Base-by-base conservation (phyloP, 2,329 filamentous ascomycete genomes). In the Tolypocladium nubicola region DNA sequence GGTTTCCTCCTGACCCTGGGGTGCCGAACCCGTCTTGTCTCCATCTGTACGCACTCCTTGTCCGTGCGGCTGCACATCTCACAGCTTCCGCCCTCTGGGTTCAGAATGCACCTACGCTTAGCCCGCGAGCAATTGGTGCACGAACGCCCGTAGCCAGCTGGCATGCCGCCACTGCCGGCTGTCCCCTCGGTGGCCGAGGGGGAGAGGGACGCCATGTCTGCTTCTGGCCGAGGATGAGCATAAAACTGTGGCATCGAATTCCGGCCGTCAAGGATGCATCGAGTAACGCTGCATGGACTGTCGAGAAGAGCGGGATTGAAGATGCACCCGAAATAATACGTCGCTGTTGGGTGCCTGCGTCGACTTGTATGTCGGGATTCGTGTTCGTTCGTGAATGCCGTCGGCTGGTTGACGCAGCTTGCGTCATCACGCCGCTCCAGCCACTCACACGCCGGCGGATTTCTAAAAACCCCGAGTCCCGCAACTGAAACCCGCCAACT, bases 81-180 rank as follows among this genome's bases (percentile, higher is more conserved):
- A 58, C 74, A 76, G 52, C 63, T 67, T 5, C 60, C 60, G 23
- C 68, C 71, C 14, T 63, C 67, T 4, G 62, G 55, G 14, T 69
- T 70, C 59, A 75, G 64, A 56, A 79, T 75, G 65, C 77, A 79
- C 62, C 77, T 76, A 66, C 75, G 78, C 62, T 79, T 79, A 38
- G 76, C 74, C 52, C 70, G 69, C 52, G 75, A 74, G 63, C 76
- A 79, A 61, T 75, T 77, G 40, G 71, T 73, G 59, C 76, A 78
- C 1, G 76, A 76, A 49, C 73, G 66, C 26, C 75, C 75, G 59
- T 77, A 78, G 21, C 70, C 71, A 14, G 71, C 71, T 7, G 71
- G 68, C 38, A 63, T 61, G n/a, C 68, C 68, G 43, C 58, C 43
- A 33, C 53, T 43, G 14, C 16, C 19, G 10, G 19, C 10, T 4